phyloP scores from a whole-genome alignment of 2,329 filamentous ascomycete species.

The Thermothelomyces thermophilus region DNA sequence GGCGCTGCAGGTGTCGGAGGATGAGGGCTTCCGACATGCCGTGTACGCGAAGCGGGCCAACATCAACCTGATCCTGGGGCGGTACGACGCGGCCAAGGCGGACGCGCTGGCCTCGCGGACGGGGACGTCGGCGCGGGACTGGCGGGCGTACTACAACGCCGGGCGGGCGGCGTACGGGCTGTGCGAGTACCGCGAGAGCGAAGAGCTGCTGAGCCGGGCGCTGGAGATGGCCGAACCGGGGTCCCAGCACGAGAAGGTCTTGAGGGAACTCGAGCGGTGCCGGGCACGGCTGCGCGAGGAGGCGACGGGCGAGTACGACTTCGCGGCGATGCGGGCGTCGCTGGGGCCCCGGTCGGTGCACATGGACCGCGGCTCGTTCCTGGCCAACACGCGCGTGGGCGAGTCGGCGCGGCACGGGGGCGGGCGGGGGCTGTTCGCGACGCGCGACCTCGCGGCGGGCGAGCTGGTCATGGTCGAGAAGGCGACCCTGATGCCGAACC shows the following conservation, averaged over 20 bases:
- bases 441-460: constrained; percentile 31
- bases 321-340: constrained; percentile 24
- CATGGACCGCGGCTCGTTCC: constrained; percentile 32
- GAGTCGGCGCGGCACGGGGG: constrained; percentile 31
- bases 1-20: constrained; percentile 26
- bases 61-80: constrained; percentile 29
- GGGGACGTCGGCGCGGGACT: constrained; percentile 25
- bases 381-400: constrained; percentile 29
- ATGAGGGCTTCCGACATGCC: constrained; percentile 19
- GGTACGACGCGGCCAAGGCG: constrained; percentile 29
- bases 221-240: constrained; percentile 25
- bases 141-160: constrained; percentile 31
- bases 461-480: constrained; percentile 39
- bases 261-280: constrained; percentile 24
- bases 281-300: constrained; percentile 27
- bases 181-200: constrained; percentile 26
- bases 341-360: constrained; percentile 20
- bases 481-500: constrained; percentile 35
- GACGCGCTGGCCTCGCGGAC: constrained; percentile 29
- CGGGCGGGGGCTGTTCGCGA: constrained; percentile 39
- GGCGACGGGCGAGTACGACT: constrained; percentile 27
- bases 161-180: constrained; percentile 32
- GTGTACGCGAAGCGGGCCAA: constrained; percentile 30
- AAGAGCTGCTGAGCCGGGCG: constrained; percentile 24
- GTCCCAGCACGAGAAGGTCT: constrained; percentile 16